Base-by-base conservation (phyloP, 2,329 filamentous ascomycete genomes). In the Beauveria sp. region DNA sequence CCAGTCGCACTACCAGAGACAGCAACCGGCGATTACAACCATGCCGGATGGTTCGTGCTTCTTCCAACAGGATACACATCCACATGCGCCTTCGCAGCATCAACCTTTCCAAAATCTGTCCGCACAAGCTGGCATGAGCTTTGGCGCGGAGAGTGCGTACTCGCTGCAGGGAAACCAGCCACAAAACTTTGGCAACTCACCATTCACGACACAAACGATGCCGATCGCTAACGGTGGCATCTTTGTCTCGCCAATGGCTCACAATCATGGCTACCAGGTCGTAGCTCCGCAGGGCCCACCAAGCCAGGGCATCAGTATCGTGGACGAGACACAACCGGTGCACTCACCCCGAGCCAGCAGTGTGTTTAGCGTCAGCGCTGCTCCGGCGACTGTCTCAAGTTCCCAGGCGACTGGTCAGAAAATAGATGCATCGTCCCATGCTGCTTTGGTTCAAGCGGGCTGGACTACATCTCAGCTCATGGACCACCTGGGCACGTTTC, bases 401-500 rank as follows among this genome's bases (percentile, higher is more conserved):
- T 59, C 47, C 10, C 56, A 52, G 30, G 30, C 30, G 30, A 34
- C 30, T 34, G 30, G 30, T 9, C 30, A 34, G 24, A n/a, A 18
- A 30, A 14, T 34, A n/a, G 47, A 52, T 9, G 24, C 37, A n/a
- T n/a, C 44, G 22, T 52, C 40, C 16, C 44, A 62, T 53, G 54
- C 28, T n/a, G 22, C 20, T 20, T 22, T 57, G 14, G 55, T 59
- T 20, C 58, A 28, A 10, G 28, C 26, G 18, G 60, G 53, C 7
- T 62, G 61, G 57, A 66, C n/a, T 7, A 40, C 28, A 1, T 43
- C 56, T 1, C 44, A 50, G 14, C 55, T 70, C 10, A n/a, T 68
- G 18, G 62, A 66, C 26, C 52, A 66, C 30, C 64, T 72, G n/a
- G 62, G 69, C 50, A 64, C 61, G 1, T 47, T 75, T 2, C 73